Evolutionary conservation across 495 filamentous ascomycete genomes (phyloP).

Genomic region (Tuber borchii): DNA sequence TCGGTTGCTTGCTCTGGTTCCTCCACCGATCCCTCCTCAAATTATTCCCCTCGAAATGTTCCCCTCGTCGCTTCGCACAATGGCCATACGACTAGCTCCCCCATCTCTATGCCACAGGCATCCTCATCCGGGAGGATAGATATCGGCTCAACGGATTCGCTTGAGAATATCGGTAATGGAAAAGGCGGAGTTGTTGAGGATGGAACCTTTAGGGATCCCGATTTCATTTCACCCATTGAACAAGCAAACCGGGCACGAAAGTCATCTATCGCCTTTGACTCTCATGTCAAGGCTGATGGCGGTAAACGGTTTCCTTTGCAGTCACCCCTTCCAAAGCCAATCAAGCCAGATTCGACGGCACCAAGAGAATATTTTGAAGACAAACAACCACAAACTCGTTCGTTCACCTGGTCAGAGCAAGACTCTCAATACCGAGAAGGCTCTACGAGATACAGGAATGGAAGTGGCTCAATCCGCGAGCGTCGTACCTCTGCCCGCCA

Average conservation of each 20-base stretch:
- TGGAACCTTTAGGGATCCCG: not conserved
- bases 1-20: conserved; percentile 20
- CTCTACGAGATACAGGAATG: conserved; percentile 37
- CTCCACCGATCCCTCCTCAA: conserved; percentile 20
- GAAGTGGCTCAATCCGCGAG: conserved; percentile 34
- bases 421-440: conserved; percentile 17
- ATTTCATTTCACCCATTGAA: conserved; percentile 18
- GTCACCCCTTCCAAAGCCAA: conserved; percentile 41
- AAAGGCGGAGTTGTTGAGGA: not conserved
- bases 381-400: conserved; percentile 6
- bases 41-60: not conserved
- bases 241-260: conserved; percentile 32
- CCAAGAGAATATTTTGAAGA: conserved; percentile 27
- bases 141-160: conserved; percentile 17
- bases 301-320: conserved; percentile 42
- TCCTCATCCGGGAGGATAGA: conserved; percentile 29
- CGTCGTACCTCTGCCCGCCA: conserved; percentile 29
- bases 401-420: conserved; percentile 34
- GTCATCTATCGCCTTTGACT: conserved; percentile 46
- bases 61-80: conserved; percentile 13
- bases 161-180: conserved; percentile 10
- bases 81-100: conserved; percentile 15
- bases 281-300: conserved; percentile 44
- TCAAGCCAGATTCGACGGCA: conserved; percentile 20
- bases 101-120: conserved; percentile 21